These are phyloP conservation scores for Chlorella variabilis DNA, from an alignment of 163 green algal genomes.

Conservation along the genomic window DNA sequence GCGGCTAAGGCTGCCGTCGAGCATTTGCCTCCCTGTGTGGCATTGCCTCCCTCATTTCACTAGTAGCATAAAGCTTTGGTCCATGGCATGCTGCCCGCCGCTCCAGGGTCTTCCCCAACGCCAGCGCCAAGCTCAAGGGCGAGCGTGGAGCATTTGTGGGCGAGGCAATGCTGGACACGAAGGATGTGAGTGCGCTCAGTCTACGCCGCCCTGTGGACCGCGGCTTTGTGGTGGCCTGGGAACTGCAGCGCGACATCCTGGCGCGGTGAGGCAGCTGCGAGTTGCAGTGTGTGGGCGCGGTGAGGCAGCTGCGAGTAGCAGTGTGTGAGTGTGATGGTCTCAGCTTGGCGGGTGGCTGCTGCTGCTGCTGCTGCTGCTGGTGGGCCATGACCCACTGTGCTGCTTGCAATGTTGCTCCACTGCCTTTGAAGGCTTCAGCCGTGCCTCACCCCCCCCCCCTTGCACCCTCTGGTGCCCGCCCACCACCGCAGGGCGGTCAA, in stretches of 20 bases:
- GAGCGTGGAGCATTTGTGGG: slow-evolving; percentile 68
- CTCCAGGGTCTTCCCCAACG: slow-evolving; percentile 88
- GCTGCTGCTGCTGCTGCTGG: not conserved
- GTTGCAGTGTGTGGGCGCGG: not conserved
- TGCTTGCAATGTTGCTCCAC: not conserved
- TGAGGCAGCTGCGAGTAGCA: no score
- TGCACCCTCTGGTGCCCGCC: no score
- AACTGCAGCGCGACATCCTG: slow-evolving; percentile 94
- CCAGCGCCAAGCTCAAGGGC: slow-evolving; percentile 80
- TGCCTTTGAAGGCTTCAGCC: not conserved
- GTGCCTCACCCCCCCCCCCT: no score
- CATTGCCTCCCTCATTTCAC: no score
- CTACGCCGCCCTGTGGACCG: slow-evolving; percentile 82
- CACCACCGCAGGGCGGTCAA: not conserved
- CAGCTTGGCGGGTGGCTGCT: no score
- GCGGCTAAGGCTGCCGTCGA: not conserved
- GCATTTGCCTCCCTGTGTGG: no score
- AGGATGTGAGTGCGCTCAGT: slow-evolving; percentile 75
- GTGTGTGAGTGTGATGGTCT: no score
- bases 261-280: not conserved
- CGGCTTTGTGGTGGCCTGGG: slow-evolving; percentile 92
- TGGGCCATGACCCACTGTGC: not conserved
- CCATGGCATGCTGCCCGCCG: not conserved
- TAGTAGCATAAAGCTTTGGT: no score
- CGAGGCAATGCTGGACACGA: slow-evolving; percentile 68